phyloP scores from a whole-genome alignment of 306 rosid species.

The Rosa lucieae region DNA sequence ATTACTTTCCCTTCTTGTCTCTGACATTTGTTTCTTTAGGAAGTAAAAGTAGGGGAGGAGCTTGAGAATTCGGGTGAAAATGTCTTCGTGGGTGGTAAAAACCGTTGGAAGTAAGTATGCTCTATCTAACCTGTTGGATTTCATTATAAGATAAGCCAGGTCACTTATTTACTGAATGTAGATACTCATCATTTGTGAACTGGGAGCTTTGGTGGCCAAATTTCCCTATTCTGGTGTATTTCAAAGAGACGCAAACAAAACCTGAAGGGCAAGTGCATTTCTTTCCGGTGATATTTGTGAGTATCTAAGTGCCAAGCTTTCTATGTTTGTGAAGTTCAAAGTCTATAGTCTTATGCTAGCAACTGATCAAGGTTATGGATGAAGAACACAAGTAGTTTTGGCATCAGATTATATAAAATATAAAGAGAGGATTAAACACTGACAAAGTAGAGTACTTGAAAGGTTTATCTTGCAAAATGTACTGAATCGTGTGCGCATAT shows the following conservation, averaged over 20 bases:
- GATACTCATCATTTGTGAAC: constrained; percentile 85
- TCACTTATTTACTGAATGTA: constrained; percentile 37
- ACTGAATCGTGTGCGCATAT: too few relatives aligned
- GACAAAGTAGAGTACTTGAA: background rate
- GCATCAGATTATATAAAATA: background rate
- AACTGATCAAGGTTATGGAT: background rate
- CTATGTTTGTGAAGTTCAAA: background rate
- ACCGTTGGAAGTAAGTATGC: constrained; percentile 88
- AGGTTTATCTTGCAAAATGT: background rate
- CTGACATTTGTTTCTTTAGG: constrained; percentile 47
- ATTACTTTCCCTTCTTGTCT: background rate
- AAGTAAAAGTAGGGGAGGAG: constrained; percentile 83
- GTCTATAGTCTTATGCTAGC: background rate
- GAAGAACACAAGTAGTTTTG: background rate
- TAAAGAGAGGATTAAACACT: background rate
- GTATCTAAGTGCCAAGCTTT: constrained; percentile 23
- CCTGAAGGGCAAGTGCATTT: constrained; percentile 96
- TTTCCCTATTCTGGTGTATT: constrained; percentile 89
- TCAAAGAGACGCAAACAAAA: constrained; percentile 91
- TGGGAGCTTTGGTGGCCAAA: constrained; percentile 99
- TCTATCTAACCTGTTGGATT: constrained; percentile 2
- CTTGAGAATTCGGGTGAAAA: constrained; percentile 91
- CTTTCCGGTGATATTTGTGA: constrained; percentile 91
- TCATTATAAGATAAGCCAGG: constrained; percentile 11
- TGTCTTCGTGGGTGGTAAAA: constrained; percentile 89